Base-by-base conservation (phyloP, 169 alveolate species). In the Eimeria necatrix region DNA sequence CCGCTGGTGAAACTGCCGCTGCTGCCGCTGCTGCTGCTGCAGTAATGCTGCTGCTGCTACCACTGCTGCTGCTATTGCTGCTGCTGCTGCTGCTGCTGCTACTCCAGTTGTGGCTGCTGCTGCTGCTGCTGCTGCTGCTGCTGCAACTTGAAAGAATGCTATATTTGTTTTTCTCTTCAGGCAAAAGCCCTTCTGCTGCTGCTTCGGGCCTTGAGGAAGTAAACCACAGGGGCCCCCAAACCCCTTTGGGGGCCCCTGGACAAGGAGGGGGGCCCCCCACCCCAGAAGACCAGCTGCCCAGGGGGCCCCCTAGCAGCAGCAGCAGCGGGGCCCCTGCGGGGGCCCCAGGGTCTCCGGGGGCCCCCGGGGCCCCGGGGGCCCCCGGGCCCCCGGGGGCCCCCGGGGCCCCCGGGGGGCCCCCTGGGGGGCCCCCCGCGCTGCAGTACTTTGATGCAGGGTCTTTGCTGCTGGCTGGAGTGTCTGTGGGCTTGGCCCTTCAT, bases 401-500 rank as follows among this genome's bases (percentile, higher is more conserved):
- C 5, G 76, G 76, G 46, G 76, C 3, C 12, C 32, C 22, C 10
- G 8, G 20, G 46, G 76, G 76, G 76, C 49, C 76, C 76, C 76
- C 76, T 14, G 76, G 76, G 76, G 76, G 20, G 49, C 76, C 76
- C 32, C 76, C 76, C 12, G 22, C 84, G 9, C 5, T 73, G 84
- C 51, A 41, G 84, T 53, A 24, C 59, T 73, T 73, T 73, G 84
- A 73, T 5, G 84, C 59, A 3, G 84, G n/a, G 12, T 32, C 84
- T 73, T 20, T 73, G 60, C 5, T 73, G 26, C 84, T 73, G n/a
- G 56, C 84, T 1, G 84, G 84, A n/a, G 60, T 73, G 84, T 41
- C 84, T 10, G 59, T 73, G 59, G 84, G 84, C 26, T 46, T 73
- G 84, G 84, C 84, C 5, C n/a, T 73, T 32, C 56, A 73, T 49